Evolutionary conservation across 2,329 filamentous ascomycete species (phyloP).

Genomic region (Sporothrix globosa): DNA sequence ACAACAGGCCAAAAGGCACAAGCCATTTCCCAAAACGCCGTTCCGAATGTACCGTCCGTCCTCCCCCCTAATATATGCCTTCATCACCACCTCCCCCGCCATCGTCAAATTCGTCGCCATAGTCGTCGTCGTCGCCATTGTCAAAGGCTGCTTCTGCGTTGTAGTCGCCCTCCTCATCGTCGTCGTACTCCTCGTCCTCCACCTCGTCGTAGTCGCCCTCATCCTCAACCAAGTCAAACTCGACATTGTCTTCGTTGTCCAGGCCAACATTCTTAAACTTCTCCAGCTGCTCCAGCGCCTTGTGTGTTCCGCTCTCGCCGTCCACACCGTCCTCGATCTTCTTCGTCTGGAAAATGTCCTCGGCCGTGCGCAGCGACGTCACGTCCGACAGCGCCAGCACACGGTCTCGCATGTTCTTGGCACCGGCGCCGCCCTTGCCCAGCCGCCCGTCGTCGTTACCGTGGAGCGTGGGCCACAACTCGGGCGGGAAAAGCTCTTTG

Average conservation of each 20-base stretch:
- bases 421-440: slow-evolving; percentile 34
- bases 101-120: slow-evolving; percentile 53
- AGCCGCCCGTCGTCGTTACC: slow-evolving; percentile 46
- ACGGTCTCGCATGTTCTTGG: slow-evolving; percentile 43
- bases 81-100: slow-evolving; percentile 49
- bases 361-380: slow-evolving; percentile 54
- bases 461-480: slow-evolving; percentile 60
- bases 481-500: slow-evolving; percentile 58
- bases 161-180: slow-evolving; percentile 64
- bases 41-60: not conserved
- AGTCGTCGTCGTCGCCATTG: slow-evolving; percentile 57
- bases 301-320: slow-evolving; percentile 39
- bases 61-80: slow-evolving; percentile 35
- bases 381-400: slow-evolving; percentile 52
- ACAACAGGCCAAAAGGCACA: slow-evolving; percentile 2
- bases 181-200: slow-evolving; percentile 57
- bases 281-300: slow-evolving; percentile 51
- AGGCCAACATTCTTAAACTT: slow-evolving; percentile 50
- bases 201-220: slow-evolving; percentile 53
- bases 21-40: slow-evolving; percentile 14
- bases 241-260: slow-evolving; percentile 44
- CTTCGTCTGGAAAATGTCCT: slow-evolving; percentile 52
- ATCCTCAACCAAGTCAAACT: slow-evolving; percentile 54
- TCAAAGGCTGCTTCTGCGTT: slow-evolving; percentile 65
- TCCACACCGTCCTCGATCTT: slow-evolving; percentile 3